Base-by-base conservation (phyloP, 2,329 filamentous ascomycete species). In the Scytalidium sp. region DNA sequence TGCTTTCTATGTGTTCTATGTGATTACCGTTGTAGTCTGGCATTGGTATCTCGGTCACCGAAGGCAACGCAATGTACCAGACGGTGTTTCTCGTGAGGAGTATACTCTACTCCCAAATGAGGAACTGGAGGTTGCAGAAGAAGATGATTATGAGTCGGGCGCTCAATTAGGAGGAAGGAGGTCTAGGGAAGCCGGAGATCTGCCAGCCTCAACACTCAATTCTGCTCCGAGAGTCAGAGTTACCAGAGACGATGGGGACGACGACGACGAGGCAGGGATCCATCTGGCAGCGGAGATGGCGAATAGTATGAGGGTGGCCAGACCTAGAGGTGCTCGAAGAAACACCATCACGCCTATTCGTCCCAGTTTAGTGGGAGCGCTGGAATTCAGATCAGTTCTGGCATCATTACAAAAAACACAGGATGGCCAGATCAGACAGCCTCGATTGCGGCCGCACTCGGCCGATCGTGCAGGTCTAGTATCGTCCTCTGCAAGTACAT, bases 321-420 rank as follows among this genome's bases (percentile, higher is more conserved):
- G 90, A 19, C 83, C 88, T 1, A 73, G 75, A 25, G 76, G 82
- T 43, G 78, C 78, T 41, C 80, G 84, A 55, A 83, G 87, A 57
- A 86, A 85, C 56, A 90, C 90, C 2, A 80, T 92, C 53, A 93
- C 85, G 6, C 88, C 91, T 0, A 97, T 99, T 54, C 81, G 94
- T 41, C 93, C 94, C 1, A 97, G 94, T 73, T 74, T 99, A 43
- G 87, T 99, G 3, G 94, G 94, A 41, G 94, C 90, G 8, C 75
- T 99, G 50, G 94, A 99, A 69, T 99, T 99, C 60, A 82, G 92
- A 59, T 93, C 93, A 2, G 87, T 96, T 3, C 74, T 99, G 42
- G 87, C 89, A n/a, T 91, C 91, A 2, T 71, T 99, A 50, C 85
- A 95, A 61, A 88, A 85, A 56, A 88, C 90, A 49, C 83, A 88